Conservation (phyloP, 768 basidiomycete species). For the Leccinum ochraceum region DNA sequence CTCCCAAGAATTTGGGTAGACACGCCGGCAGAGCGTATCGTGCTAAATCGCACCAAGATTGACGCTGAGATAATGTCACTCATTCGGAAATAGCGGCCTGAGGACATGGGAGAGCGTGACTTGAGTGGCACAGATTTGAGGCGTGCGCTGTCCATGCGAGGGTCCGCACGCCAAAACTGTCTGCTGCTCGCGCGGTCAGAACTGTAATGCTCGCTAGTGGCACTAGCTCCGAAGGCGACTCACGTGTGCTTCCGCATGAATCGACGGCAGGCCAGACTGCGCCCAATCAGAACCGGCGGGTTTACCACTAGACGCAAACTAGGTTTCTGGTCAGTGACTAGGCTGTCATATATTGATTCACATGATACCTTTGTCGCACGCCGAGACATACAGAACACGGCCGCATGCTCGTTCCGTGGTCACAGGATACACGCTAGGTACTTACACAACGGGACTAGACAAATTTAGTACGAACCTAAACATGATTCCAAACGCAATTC, state of each 20-base stretch:
- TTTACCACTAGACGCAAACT: neutral
- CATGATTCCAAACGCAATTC: too few species aligned
- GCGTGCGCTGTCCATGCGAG: slow-evolving; percentile 13
- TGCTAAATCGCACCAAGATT: slow-evolving; percentile 13
- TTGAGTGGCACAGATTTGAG: neutral
- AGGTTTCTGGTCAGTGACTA: neutral
- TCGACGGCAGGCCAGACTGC: neutral
- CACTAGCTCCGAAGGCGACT: neutral
- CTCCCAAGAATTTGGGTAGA: neutral
- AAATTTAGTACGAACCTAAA: too few species aligned
- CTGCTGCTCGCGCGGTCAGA: neutral
- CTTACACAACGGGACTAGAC: too few species aligned
- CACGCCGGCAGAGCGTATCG: neutral
- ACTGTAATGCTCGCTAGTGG: neutral
- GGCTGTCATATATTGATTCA: neutral
- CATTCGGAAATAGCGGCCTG: slow-evolving; percentile 1
- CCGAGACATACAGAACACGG: neutral
- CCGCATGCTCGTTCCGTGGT: neutral
- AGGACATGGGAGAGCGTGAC: slow-evolving; percentile 1
- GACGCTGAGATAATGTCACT: slow-evolving; percentile 15
- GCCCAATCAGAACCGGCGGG: neutral
- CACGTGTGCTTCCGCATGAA: neutral
- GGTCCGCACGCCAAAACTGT: slow-evolving; percentile 1
- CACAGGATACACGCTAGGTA: neutral
- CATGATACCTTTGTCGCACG: neutral